Percentiles rank a stretch among this genome's conserved stretches.
These are phyloP conservation scores for Colletotrichum echinochloae DNA, from an alignment of 2,329 filamentous ascomycete genomes.

Conservation along the genomic window DNA sequence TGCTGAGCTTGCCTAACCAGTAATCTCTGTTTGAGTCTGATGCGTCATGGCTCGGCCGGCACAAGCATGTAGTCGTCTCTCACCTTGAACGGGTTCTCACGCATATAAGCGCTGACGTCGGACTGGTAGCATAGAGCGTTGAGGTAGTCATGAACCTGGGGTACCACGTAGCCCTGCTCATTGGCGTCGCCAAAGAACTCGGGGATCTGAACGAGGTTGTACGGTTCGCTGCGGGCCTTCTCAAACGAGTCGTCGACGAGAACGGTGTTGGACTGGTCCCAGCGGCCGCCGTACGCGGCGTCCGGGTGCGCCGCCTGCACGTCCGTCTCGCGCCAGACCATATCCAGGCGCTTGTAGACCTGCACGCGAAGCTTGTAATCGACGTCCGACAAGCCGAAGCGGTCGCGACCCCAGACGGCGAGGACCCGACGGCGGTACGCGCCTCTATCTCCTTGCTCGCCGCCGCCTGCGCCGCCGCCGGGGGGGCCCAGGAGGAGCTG, in stretches of 20 bases:
- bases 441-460: conserved; percentile 40
- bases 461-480: background rate
- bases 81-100: conserved; percentile 61
- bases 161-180: conserved; percentile 61
- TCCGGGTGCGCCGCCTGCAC: conserved; percentile 61
- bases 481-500: conserved; percentile 64
- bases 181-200: conserved; percentile 71
- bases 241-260: conserved; percentile 86
- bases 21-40: background rate
- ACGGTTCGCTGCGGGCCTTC: conserved; percentile 86
- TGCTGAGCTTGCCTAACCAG: background rate
- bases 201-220: conserved; percentile 83
- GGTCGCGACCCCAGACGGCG: conserved; percentile 82
- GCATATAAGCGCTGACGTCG: conserved; percentile 74
- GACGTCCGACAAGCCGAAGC: conserved; percentile 71
- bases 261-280: conserved; percentile 88
- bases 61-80: conserved; percentile 44
- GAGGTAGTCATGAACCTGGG: conserved; percentile 72
- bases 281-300: conserved; percentile 57
- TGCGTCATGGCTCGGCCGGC: conserved; percentile 10
- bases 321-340: conserved; percentile 72
- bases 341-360: conserved; percentile 87
- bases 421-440: conserved; percentile 68
- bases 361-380: conserved; percentile 81
- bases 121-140: conserved; percentile 64